Percentiles rank a stretch among this genome's conserved stretches.
Evolutionary conservation across 73 alveolate species (phyloP).

Genomic region (Symbiodinium natans): DNA sequence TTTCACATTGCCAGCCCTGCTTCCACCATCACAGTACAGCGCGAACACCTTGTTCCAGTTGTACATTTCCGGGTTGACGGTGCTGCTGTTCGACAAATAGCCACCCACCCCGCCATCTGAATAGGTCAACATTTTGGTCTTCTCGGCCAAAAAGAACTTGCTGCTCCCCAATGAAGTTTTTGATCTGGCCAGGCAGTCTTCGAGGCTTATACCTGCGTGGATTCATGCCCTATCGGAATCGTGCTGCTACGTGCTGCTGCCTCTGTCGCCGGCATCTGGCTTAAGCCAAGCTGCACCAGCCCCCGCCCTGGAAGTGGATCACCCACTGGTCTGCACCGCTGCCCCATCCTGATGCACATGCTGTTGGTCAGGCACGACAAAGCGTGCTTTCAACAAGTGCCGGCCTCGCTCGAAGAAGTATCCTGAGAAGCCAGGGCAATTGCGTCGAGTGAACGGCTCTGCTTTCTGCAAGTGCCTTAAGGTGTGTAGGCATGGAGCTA

Average conservation of each 20-base stretch:
- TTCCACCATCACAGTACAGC: constrained; percentile 56
- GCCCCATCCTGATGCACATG: constrained; percentile 21
- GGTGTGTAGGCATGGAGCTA: too few species aligned
- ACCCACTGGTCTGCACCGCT: constrained; percentile 38
- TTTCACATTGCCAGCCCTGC: constrained; percentile 32
- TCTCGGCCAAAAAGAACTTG: background rate
- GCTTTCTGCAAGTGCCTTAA: too few species aligned
- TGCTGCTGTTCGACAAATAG: constrained; percentile 35
- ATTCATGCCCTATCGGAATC: background rate
- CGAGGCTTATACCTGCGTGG: constrained; percentile 13
- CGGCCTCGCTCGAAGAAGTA: constrained; percentile 7
- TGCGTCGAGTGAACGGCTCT: too few species aligned
- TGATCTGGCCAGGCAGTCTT: constrained; percentile 68
- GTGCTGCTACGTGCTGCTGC: background rate
- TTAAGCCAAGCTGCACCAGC: constrained; percentile 48
- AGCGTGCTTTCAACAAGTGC: too few species aligned
- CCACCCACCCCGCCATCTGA: constrained; percentile 66
- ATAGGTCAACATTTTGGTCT: background rate
- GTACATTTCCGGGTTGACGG: constrained; percentile 72
- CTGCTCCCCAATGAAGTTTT: constrained; percentile 44
- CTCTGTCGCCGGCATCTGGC: background rate
- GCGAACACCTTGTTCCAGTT: constrained; percentile 81
- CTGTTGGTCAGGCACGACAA: too few species aligned
- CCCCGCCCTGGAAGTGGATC: constrained; percentile 51
- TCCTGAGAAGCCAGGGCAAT: background rate